Evolutionary conservation across 306 rosid genomes (phyloP), one percentile per base, ranked within the genome.

Genomic region (Erythrophleum fordii): DNA sequence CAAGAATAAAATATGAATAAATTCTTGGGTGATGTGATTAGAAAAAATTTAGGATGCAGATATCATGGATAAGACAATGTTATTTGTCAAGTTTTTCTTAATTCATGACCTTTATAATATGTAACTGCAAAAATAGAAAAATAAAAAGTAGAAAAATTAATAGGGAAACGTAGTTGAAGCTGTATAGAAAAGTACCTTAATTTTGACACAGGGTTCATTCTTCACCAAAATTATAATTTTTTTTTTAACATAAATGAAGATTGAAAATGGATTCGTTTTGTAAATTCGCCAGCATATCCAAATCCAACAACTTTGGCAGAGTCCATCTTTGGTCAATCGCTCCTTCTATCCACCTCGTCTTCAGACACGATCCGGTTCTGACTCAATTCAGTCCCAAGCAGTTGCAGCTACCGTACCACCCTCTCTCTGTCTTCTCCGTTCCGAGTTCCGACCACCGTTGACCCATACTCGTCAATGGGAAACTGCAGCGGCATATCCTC

Each of bases 401-500:
- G 56, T 49, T 5, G 42, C 8, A 39, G 42, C 42, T 7, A 39
- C 42, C 42, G 8, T 31, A 31, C 34, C 34, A 31, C 34, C 34
- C 42, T 7, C 9, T 39, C 56, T 16, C 20, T 48, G 56, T 18
- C 11, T 53, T 4, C 28, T 53, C 4, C 11, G 60, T 53, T 22
- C 60, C 29, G 64, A 58, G 9, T 25, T 23, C 31, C 39, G 39
- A 60, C n/a, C 10, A 14, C 81, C 76, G 72, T 55, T 46, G 37
- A 74, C 59, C 78, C 53, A 66, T 42, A 0, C 18, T 4, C 31
- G 1, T 20, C 13, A 62, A 90, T 88, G 98, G 98, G 98, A 71
- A 93, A 82, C 83, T 88, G 89, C 78, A 86, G 80, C 71, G 88
- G 76, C 20, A 64, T 13, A 12, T 61, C 85, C 62, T 72, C 89